phyloP scores from a whole-genome alignment of 805 yeast species.

The Brettanomyces bruxellensis region DNA sequence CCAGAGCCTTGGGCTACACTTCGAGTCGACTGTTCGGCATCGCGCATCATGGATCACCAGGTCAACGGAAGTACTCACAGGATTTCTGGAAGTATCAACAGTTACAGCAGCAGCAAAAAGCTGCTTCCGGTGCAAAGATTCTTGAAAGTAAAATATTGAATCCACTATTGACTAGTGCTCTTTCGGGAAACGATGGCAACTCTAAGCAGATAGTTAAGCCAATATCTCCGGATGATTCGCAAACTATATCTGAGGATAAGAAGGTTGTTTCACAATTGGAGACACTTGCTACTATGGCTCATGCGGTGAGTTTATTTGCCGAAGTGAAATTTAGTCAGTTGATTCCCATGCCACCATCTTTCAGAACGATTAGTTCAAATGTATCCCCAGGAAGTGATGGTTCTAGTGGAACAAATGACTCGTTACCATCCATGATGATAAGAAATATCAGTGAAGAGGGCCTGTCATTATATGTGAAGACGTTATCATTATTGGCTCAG shows the following conservation, averaged over 20 bases:
- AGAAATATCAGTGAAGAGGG: conserved; percentile 75
- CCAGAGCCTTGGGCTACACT: conserved; percentile 81
- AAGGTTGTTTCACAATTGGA: conserved; percentile 46
- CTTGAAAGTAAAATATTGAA: conserved; percentile 16
- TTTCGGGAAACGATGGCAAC: conserved; percentile 4
- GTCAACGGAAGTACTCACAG: neutral
- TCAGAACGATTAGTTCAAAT: conserved; percentile 9
- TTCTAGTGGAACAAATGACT: conserved; percentile 14
- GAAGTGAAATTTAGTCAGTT: conserved; percentile 84
- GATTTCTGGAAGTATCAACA: conserved; percentile 4
- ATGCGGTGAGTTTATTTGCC: conserved; percentile 81
- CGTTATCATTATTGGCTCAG: conserved; percentile 69
- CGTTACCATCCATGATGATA: conserved; percentile 49
- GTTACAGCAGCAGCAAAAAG: conserved; percentile 1
- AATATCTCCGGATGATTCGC: neutral
- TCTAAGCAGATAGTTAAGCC: conserved; percentile 8
- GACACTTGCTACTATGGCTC: conserved; percentile 78
- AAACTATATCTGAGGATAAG: conserved; percentile 19
- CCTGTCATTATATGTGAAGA: conserved; percentile 72
- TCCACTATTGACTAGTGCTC: neutral
- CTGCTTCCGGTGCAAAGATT: conserved; percentile 10
- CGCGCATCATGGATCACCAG: conserved; percentile 3
- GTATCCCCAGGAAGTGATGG: neutral
- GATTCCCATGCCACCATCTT: conserved; percentile 62
- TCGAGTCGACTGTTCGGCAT: conserved; percentile 77